phyloP scores from a whole-genome alignment of 1,284 basidiomycete genomes.

The Trichosporon faecale region DNA sequence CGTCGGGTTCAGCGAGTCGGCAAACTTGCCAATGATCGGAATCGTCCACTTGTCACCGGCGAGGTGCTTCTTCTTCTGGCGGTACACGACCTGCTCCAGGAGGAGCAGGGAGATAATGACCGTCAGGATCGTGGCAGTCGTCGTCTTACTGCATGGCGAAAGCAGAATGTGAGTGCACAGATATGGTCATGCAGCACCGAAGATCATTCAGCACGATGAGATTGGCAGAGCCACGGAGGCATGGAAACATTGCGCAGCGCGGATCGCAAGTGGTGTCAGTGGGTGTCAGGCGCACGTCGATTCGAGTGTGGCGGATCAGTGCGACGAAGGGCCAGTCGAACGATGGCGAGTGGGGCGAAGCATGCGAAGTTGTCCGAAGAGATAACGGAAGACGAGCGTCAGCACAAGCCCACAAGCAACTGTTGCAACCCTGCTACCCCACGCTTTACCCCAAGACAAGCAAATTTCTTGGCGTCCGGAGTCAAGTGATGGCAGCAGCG shows the following conservation, averaged over 20 bases:
- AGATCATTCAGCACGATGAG: neutral
- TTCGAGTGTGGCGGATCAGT: slow-evolving; percentile 7
- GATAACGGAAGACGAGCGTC: neutral
- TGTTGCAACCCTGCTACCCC: neutral
- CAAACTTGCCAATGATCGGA: slow-evolving; percentile 88
- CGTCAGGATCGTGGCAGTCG: slow-evolving; percentile 45
- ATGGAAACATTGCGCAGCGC: neutral
- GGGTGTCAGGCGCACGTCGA: neutral
- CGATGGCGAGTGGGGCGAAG: neutral
- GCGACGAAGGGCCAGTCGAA: neutral
- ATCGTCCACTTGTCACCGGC: slow-evolving; percentile 89
- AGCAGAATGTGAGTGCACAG: neutral
- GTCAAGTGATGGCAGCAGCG: neutral
- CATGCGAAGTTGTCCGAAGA: neutral
- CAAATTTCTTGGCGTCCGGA: neutral
- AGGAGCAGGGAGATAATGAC: slow-evolving; percentile 48
- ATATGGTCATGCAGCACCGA: neutral
- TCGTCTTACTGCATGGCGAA: slow-evolving; percentile 41
- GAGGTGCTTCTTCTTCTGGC: slow-evolving; percentile 78
- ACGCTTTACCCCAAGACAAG: neutral
- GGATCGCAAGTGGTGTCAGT: neutral
- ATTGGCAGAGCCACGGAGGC: neutral
- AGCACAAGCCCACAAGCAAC: neutral
- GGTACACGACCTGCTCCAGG: slow-evolving; percentile 69
- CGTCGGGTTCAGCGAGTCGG: slow-evolving; percentile 80